Conservation (phyloP, 257 asterid genomes). For the Solanum boliviense region DNA sequence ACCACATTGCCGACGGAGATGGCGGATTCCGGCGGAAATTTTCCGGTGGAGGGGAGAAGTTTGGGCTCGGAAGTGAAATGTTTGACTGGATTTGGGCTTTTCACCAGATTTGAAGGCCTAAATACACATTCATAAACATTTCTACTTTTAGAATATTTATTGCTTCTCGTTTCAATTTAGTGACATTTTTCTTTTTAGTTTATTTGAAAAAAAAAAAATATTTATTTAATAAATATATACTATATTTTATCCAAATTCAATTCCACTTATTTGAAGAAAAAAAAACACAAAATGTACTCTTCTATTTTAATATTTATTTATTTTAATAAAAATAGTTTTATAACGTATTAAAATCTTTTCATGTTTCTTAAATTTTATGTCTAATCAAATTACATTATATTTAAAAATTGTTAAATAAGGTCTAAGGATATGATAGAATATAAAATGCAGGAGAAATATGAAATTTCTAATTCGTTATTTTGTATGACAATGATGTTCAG, state of each 20-base stretch:
- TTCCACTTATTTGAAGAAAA: no score
- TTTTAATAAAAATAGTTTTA: no score
- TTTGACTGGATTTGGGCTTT: not conserved
- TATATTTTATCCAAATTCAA: no score
- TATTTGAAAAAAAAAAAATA: fast-evolving
- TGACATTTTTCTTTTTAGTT: no score
- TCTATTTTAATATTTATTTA: no score
- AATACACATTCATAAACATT: not conserved
- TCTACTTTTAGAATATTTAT: not conserved
- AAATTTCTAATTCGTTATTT: not conserved
- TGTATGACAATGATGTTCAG: no score
- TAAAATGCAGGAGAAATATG: not conserved
- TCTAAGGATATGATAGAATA: not conserved
- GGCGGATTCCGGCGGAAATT: not conserved
- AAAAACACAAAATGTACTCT: no score
- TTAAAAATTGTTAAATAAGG: not conserved
- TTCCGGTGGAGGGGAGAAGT: not conserved
- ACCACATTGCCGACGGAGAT: conserved; percentile 56
- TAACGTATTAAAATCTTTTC: no score
- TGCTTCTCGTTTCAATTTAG: no score
- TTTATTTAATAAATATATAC: not conserved
- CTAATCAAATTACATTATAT: no score
- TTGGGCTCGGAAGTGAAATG: not conserved
- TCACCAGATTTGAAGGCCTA: not conserved
- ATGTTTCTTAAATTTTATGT: no score